These are phyloP conservation scores for Bombardia bombarda DNA, from an alignment of 495 filamentous ascomycete genomes.

Conservation along the genomic window DNA sequence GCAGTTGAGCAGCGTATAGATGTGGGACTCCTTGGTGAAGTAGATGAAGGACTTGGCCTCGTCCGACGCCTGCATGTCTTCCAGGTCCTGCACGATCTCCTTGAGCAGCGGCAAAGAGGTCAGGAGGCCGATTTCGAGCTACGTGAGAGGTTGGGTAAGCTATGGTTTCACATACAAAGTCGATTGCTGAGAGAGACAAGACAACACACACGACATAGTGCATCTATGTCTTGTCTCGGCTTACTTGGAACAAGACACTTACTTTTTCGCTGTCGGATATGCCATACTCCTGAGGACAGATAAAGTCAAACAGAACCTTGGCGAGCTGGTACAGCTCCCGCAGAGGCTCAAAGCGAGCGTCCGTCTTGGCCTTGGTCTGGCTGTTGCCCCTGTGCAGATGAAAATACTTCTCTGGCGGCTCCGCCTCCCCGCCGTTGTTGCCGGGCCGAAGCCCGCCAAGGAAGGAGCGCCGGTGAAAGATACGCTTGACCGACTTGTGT, in stretches of 20 bases:
- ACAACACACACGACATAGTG: too few species aligned
- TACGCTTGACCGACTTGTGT: conserved; percentile 37
- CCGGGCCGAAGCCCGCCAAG: conserved; percentile 32
- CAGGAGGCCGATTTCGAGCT: conserved; percentile 88
- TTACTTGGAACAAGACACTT: conserved; percentile 8
- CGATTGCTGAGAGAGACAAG: too few species aligned
- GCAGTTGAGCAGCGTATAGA: conserved; percentile 96
- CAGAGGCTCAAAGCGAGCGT: conserved; percentile 76
- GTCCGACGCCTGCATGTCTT: conserved; percentile 89
- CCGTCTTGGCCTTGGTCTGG: conserved; percentile 72
- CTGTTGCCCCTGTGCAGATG: conserved; percentile 72
- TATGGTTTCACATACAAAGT: neutral
- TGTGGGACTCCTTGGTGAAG: conserved; percentile 98
- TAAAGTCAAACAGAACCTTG: conserved; percentile 95
- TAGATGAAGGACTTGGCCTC: conserved; percentile 96
- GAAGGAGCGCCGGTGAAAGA: conserved; percentile 45
- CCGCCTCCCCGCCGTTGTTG: conserved; percentile 31
- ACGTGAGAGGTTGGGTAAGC: neutral
- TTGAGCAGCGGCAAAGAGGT: conserved; percentile 88
- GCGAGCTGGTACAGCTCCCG: conserved; percentile 86
- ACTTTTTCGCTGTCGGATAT: conserved; percentile 86
- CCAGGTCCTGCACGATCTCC: conserved; percentile 94
- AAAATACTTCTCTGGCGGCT: conserved; percentile 66
- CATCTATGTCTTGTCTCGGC: too few species aligned
- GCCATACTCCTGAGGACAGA: conserved; percentile 96